Evolutionary conservation across 1,139 yeast species (phyloP), one percentile per base, ranked within the genome.

Genomic region (Suhomyces ambrosiae): DNA sequence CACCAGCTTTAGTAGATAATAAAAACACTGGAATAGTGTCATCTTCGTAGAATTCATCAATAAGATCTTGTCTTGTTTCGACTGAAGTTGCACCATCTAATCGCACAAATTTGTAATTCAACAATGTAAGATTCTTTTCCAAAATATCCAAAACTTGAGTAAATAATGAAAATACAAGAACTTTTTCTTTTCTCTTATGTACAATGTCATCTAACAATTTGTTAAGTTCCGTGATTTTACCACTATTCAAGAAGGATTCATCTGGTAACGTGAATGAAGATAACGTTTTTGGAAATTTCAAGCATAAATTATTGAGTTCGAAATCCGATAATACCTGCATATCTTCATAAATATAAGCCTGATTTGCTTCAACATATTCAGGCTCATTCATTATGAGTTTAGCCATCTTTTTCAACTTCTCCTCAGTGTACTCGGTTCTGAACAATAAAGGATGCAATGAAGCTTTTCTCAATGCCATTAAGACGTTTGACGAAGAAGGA

Each of bases 301-400:
- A 70, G 58, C 97, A 89, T 40, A 92, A 66, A 21, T 71, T 68
- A 54, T 89, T 81, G 40, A 92, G 72, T 61, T 94, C 98, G 58
- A 78, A 86, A 65, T 92, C 99, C 9, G 87, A 76, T 97, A 94
- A 88, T n/a, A 86, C 89, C 56, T 81, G 80, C 97, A 92, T 90
- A 60, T 92, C 99, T 62, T 92, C 98, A 52, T 60, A 79, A 40
- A 92, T 89, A 54, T 74, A 90, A 28, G 75, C 68, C 46, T 72
- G 67, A 57, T 87, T 89, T 14, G 97, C 97, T 41, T 74, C 79
- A 2, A 63, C 65, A 61, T 92, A 92, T 41, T 79, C 82, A 1
- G 89, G 88, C 52, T 90, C 97, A 39, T 71, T 73, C 82, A 86
- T 82, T 35, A 92, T 89, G 16, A 73, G 79, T 45, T 71, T 74